Evolutionary conservation across 1,284 basidiomycete genomes (phyloP).

Genomic region (Rhodotorula sp.): DNA sequence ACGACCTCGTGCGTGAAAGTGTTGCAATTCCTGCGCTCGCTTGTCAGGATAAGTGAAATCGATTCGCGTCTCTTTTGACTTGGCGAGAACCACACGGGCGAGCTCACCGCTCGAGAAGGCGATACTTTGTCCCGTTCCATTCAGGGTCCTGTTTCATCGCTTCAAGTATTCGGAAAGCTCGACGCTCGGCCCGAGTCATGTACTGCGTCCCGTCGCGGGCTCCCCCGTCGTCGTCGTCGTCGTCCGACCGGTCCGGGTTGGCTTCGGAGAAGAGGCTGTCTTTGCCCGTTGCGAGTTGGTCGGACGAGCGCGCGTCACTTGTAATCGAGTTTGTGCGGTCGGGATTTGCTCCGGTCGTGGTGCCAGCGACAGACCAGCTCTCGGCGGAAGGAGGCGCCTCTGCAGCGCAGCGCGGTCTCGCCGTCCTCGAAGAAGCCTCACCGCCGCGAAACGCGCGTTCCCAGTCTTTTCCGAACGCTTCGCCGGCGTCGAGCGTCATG

Average conservation of each 20-base stretch:
- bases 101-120: conserved; percentile 33
- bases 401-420: neutral
- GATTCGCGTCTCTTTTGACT: no score
- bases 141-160: conserved; percentile 34
- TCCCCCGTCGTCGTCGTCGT: conserved; percentile 25
- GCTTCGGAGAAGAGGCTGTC: no score
- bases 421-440: neutral
- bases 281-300: neutral
- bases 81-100: neutral
- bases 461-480: conserved; percentile 12
- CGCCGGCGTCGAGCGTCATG: conserved; percentile 19
- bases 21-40: conserved; percentile 45
- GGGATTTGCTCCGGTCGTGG: no score
- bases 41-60: no score
- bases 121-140: conserved; percentile 41
- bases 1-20: conserved; percentile 45
- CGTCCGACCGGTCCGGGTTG: neutral
- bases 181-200: conserved; percentile 19
- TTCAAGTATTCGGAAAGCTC: conserved; percentile 35
- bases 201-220: conserved; percentile 28
- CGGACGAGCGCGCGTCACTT: conserved; percentile 4
- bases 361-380: neutral
- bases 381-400: neutral
- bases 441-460: neutral
- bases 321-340: no score